phyloP scores from a whole-genome alignment of 2,329 filamentous ascomycete genomes.

The Herpotrichia juniperi region DNA sequence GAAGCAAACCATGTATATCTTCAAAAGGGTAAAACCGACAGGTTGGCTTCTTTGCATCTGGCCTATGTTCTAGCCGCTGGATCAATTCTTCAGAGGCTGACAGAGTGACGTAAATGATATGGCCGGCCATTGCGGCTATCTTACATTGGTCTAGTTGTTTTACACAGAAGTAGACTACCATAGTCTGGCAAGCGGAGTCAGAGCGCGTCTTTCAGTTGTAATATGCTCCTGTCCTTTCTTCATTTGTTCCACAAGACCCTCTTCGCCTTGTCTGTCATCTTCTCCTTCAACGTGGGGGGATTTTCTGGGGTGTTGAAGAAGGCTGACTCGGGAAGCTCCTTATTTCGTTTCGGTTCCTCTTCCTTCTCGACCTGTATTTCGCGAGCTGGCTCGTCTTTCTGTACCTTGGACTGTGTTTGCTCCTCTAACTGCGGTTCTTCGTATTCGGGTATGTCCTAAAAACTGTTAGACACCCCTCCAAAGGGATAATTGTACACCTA shows the following conservation, averaged over 20 bases:
- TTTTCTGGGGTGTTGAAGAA: conserved; percentile 10
- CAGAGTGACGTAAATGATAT: neutral
- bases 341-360: neutral
- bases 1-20: too few species aligned
- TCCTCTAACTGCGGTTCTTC: conserved; percentile 58
- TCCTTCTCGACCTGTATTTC: conserved; percentile 1
- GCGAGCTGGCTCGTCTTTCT: conserved; percentile 5
- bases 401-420: conserved; percentile 23
- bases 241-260: conserved; percentile 12
- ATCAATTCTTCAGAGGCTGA: too few species aligned
- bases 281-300: conserved; percentile 5
- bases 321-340: conserved; percentile 4
- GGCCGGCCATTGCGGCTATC: neutral
- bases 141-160: neutral
- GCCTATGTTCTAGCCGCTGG: too few species aligned
- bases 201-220: neutral
- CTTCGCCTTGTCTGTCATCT: conserved; percentile 5
- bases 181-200: neutral
- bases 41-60: too few species aligned
- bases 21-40: too few species aligned
- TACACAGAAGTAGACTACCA: neutral
- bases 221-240: too few species aligned
- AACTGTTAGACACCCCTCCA: neutral
- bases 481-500: conserved; percentile 14
- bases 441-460: conserved; percentile 45